Evolutionary conservation across 2,329 filamentous ascomycete genomes (phyloP).

Genomic region (Phaeosphaeriaceae sp.): DNA sequence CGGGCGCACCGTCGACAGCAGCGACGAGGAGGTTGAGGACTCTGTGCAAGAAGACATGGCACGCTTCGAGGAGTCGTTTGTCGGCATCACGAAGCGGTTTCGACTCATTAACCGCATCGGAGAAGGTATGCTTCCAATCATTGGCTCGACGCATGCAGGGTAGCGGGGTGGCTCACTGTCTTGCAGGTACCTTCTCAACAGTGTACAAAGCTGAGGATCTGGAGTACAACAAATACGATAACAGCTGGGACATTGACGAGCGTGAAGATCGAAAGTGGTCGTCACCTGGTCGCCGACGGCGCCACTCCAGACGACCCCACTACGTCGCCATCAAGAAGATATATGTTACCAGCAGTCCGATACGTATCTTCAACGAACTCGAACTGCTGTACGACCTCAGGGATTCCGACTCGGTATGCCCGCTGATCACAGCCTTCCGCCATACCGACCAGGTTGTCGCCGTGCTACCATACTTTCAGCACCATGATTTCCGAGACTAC

Average conservation of each 20-base stretch:
- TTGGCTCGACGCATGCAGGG: slow-evolving; percentile 38
- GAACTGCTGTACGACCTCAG: slow-evolving; percentile 89
- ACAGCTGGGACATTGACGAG: slow-evolving; percentile 82
- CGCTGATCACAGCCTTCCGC: slow-evolving; percentile 96
- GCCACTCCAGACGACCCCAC: slow-evolving; percentile 63
- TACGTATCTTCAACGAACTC: slow-evolving; percentile 93
- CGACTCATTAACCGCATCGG: slow-evolving; percentile 95
- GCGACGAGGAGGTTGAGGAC: slow-evolving; percentile 69
- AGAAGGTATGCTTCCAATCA: slow-evolving; percentile 70
- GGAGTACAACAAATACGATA: slow-evolving; percentile 81
- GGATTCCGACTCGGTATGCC: slow-evolving; percentile 85
- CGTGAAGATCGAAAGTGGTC: slow-evolving; percentile 72
- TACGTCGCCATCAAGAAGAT: slow-evolving; percentile 99
- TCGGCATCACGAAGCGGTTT: slow-evolving; percentile 83
- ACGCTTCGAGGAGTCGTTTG: slow-evolving; percentile 81
- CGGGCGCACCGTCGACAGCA: slow-evolving; percentile 55
- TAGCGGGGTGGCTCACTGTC: slow-evolving; percentile 32
- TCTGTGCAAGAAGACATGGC: slow-evolving; percentile 85
- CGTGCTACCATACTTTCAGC: slow-evolving; percentile 92
- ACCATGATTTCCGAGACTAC: slow-evolving; percentile 93
- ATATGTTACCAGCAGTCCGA: slow-evolving; percentile 94
- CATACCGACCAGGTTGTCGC: slow-evolving; percentile 94
- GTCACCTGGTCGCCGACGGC: slow-evolving; percentile 69
- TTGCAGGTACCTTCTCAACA: slow-evolving; percentile 90
- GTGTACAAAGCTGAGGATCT: slow-evolving; percentile 98